Conservation (phyloP, 495 filamentous ascomycete genomes). For the Xylaria sp. region DNA sequence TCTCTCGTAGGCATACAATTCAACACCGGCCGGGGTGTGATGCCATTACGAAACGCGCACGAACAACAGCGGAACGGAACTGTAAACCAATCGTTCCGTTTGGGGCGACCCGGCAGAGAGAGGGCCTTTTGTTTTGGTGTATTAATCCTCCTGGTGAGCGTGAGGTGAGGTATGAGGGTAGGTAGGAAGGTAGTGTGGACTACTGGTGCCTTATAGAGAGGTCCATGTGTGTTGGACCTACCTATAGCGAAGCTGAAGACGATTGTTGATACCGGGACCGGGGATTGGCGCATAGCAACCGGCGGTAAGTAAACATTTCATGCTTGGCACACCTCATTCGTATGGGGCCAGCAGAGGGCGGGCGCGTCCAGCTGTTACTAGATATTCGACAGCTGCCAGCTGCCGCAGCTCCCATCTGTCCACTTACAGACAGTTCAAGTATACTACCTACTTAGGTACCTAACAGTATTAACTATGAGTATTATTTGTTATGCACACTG, state of each 20-base stretch:
- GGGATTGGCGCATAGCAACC: slow-evolving; percentile 28
- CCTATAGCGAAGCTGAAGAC: background rate
- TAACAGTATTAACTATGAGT: no score
- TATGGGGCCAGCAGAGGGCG: background rate
- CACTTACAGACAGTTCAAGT: no score
- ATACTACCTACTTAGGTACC: no score
- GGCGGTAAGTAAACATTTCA: slow-evolving; percentile 23
- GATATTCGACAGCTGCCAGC: no score
- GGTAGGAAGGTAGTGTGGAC: slow-evolving; percentile 1
- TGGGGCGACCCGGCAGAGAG: background rate
- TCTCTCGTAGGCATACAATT: background rate
- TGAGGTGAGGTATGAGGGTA: background rate
- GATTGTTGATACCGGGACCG: slow-evolving; percentile 21
- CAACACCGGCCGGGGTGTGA: slow-evolving; percentile 9
- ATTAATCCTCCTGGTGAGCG: background rate
- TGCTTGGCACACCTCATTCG: slow-evolving; percentile 30
- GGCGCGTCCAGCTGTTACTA: background rate
- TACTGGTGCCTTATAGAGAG: background rate
- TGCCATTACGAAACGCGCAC: slow-evolving; percentile 27
- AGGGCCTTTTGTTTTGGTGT: background rate
- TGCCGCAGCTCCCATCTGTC: no score
- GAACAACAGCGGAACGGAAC: background rate
- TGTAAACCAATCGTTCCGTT: background rate
- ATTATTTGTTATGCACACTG: no score
- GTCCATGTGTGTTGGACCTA: background rate